phyloP scores from a whole-genome alignment of 1,284 basidiomycete species.

The Phellopilus nigrolimitatus region DNA sequence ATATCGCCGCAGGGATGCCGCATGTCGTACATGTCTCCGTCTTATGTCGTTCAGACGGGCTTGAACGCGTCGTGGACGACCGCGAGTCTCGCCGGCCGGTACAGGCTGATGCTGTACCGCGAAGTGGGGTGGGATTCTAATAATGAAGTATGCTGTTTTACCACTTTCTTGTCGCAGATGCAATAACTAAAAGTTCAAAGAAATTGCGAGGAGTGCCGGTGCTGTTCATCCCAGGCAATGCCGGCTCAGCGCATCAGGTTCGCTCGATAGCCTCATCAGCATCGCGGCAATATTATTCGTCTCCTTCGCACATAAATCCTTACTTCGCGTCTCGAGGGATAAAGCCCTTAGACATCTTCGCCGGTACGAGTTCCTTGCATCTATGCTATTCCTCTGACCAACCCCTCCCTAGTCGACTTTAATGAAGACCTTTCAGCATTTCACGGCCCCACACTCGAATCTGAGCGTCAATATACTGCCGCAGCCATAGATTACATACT shows the following conservation, averaged over 20 bases:
- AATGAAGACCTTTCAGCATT: conserved; percentile 98
- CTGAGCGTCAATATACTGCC: conserved; percentile 78
- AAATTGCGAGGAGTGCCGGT: conserved; percentile 69
- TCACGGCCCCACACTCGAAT: conserved; percentile 83
- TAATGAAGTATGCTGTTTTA: conserved; percentile 43
- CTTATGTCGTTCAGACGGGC: conserved; percentile 67
- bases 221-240: conserved; percentile 96
- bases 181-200: conserved; percentile 20
- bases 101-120: conserved; percentile 86
- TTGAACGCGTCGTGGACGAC: conserved; percentile 67
- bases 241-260: conserved; percentile 91
- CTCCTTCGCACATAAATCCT: conserved; percentile 45
- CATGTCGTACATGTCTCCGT: conserved; percentile 97
- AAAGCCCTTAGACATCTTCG: conserved; percentile 77
- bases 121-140: conserved; percentile 81
- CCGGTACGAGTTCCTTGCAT: conserved; percentile 45
- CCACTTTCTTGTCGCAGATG: not conserved
- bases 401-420: conserved; percentile 69
- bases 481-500: conserved; percentile 76
- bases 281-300: conserved; percentile 70
- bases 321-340: conserved; percentile 44
- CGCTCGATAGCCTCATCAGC: conserved; percentile 93
- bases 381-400: not conserved
- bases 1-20: conserved; percentile 85
- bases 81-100: conserved; percentile 53